Evolutionary conservation across 1,284 basidiomycete species (phyloP).

Genomic region (Ceratorhiza oryzae-sativae): DNA sequence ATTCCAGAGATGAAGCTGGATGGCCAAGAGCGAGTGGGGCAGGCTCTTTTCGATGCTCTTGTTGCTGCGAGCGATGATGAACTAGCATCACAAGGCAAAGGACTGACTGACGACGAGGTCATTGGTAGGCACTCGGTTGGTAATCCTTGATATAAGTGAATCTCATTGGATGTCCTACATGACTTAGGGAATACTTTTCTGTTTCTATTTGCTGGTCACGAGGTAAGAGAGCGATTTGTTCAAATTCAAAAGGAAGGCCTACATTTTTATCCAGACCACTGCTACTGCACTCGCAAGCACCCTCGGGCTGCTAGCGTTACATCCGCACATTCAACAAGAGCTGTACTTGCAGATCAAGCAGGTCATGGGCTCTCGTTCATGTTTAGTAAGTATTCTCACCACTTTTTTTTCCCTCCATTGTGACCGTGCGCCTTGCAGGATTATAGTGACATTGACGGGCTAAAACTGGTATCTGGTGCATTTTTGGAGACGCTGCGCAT

Average conservation of each 20-base stretch:
- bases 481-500: conserved; percentile 36
- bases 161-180: no score
- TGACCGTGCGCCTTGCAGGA: not conserved
- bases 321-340: conserved; percentile 20
- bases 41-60: not conserved
- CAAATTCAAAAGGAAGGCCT: not conserved
- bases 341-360: conserved; percentile 17
- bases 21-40: not conserved
- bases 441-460: conserved; percentile 12
- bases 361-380: conserved; percentile 5
- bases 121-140: no score
- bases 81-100: not conserved
- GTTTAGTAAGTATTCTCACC: not conserved
- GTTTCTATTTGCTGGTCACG: conserved; percentile 24
- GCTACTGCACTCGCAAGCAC: conserved; percentile 28
- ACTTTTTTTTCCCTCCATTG: not conserved
- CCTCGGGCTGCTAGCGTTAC: conserved; percentile 22
- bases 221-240: not conserved
- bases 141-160: no score
- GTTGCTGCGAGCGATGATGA: conserved; percentile 10
- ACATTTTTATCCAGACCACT: conserved; percentile 12
- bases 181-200: conserved; percentile 19
- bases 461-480: conserved; percentile 14
- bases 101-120: not conserved
- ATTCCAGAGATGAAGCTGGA: not conserved